A percentile compares a stretch with the other conserved stretches of the same genome.
phyloP scores from a whole-genome alignment of 2,329 filamentous ascomycete species.

The Penicillium sp. region DNA sequence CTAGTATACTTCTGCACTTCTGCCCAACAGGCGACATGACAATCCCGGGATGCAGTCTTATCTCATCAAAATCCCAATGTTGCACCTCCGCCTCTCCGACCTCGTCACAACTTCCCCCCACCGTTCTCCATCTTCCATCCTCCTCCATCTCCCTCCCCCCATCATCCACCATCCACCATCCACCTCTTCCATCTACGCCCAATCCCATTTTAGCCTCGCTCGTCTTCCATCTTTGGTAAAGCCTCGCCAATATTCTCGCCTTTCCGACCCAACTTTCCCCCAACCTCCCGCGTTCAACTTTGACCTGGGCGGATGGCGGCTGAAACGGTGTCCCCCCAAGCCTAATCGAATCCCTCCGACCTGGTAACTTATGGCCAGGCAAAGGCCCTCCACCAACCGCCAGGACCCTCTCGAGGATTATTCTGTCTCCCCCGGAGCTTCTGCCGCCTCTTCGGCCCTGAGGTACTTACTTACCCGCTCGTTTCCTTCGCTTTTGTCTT shows the following conservation, averaged over 20 bases:
- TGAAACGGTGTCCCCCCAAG: slow-evolving; percentile 41
- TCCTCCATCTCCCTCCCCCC: slow-evolving; percentile 3
- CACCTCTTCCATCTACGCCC: slow-evolving; percentile 3
- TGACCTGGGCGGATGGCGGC: slow-evolving; percentile 47
- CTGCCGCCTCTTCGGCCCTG: slow-evolving; percentile 34
- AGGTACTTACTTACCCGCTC: slow-evolving; percentile 45
- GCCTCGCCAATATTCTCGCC: slow-evolving; percentile 6
- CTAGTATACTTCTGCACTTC: neutral
- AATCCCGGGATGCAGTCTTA: slow-evolving; percentile 13
- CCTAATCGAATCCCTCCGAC: slow-evolving; percentile 34
- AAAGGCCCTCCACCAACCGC: slow-evolving; percentile 48
- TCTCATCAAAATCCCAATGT: slow-evolving; percentile 30
- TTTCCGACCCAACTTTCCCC: slow-evolving; percentile 4
- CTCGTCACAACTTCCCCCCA: slow-evolving; percentile 30
- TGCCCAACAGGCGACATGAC: neutral
- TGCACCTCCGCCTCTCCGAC: slow-evolving; percentile 42
- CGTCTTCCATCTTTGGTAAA: slow-evolving; percentile 9
- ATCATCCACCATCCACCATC: neutral
- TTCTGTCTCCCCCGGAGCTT: slow-evolving; percentile 37
- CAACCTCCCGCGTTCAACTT: slow-evolving; percentile 11
- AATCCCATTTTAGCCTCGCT: slow-evolving; percentile 8
- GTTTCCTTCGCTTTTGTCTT: slow-evolving; percentile 20
- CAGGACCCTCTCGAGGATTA: slow-evolving; percentile 49
- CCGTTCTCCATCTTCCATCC: slow-evolving; percentile 9
- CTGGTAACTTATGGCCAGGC: slow-evolving; percentile 53